These are phyloP conservation scores for Capronia coronata DNA, from an alignment of 2,329 filamentous ascomycete genomes.

Conservation along the genomic window DNA sequence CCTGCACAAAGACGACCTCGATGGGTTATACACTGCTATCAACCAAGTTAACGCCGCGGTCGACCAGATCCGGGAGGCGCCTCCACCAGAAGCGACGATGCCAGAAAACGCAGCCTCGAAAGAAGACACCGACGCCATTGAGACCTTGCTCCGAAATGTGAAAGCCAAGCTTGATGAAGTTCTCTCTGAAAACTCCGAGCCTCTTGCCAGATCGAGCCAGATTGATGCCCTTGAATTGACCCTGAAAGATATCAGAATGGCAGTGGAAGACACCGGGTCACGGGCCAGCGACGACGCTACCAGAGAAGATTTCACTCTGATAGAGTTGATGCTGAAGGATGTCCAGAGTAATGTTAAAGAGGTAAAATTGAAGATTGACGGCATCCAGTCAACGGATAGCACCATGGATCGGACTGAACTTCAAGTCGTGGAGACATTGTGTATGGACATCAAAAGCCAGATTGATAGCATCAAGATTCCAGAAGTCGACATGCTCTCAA, in stretches of 20 bases:
- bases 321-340: slow-evolving; percentile 74
- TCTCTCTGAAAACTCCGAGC: slow-evolving; percentile 57
- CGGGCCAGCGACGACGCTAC: slow-evolving; percentile 62
- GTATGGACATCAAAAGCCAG: slow-evolving; percentile 75
- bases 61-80: slow-evolving; percentile 40
- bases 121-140: slow-evolving; percentile 84
- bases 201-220: slow-evolving; percentile 58
- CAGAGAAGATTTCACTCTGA: slow-evolving; percentile 68
- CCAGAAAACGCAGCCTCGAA: slow-evolving; percentile 57
- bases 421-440: slow-evolving; percentile 70
- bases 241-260: slow-evolving; percentile 68
- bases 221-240: slow-evolving; percentile 59
- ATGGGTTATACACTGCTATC: slow-evolving; percentile 41
- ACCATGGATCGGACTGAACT: slow-evolving; percentile 74
- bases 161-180: slow-evolving; percentile 84
- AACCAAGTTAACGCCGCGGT: slow-evolving; percentile 52
- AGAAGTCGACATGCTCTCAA: slow-evolving; percentile 63
- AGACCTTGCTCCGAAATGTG: slow-evolving; percentile 81
- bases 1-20: slow-evolving; percentile 43
- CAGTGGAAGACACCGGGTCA: slow-evolving; percentile 58
- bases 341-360: slow-evolving; percentile 71
- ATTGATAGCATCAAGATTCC: slow-evolving; percentile 67
- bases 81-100: slow-evolving; percentile 33
- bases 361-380: slow-evolving; percentile 45
- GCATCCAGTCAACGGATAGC: slow-evolving; percentile 37